Conservation (phyloP, 2,329 filamentous ascomycete genomes). For the Talaromyces amestolkiae region DNA sequence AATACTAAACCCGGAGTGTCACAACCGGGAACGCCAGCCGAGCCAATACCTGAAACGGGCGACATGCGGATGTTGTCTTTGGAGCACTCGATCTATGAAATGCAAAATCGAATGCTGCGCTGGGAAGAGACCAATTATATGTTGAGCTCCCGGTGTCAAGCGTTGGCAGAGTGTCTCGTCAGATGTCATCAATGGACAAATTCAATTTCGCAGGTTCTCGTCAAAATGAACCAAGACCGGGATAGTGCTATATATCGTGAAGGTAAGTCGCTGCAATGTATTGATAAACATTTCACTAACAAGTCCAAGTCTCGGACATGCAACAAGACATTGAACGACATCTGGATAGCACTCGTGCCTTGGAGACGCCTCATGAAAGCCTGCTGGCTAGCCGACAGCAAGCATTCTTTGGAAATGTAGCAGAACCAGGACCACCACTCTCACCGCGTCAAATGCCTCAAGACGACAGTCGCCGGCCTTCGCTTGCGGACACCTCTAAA, state of each 20-base stretch:
- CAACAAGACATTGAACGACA: conserved; percentile 63
- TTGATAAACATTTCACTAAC: background rate
- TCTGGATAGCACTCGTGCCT: conserved; percentile 55
- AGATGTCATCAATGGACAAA: conserved; percentile 78
- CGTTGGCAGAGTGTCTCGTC: conserved; percentile 74
- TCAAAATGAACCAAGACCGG: conserved; percentile 69
- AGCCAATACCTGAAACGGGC: conserved; percentile 71
- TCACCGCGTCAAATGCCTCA: conserved; percentile 85
- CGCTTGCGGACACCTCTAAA: conserved; percentile 61
- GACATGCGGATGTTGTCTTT: conserved; percentile 73
- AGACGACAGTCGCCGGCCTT: conserved; percentile 74
- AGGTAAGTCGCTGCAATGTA: conserved; percentile 51
- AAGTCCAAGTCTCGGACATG: conserved; percentile 52
- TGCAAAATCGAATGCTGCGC: conserved; percentile 71
- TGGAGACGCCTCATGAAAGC: conserved; percentile 64
- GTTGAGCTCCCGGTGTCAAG: conserved; percentile 76
- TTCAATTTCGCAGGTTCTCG: conserved; percentile 73
- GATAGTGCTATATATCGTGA: conserved; percentile 79
- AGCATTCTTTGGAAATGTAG: conserved; percentile 61
- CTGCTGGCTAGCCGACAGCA: conserved; percentile 63
- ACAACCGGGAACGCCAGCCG: conserved; percentile 80
- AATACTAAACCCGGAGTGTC: conserved; percentile 71
- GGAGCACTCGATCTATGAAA: conserved; percentile 79
- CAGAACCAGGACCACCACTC: conserved; percentile 70
- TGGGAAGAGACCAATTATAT: conserved; percentile 80